Evolutionary conservation across 1,284 basidiomycete genomes (phyloP), one percentile per base, ranked within the genome.

Genomic region (Boletus nobilissimus): DNA sequence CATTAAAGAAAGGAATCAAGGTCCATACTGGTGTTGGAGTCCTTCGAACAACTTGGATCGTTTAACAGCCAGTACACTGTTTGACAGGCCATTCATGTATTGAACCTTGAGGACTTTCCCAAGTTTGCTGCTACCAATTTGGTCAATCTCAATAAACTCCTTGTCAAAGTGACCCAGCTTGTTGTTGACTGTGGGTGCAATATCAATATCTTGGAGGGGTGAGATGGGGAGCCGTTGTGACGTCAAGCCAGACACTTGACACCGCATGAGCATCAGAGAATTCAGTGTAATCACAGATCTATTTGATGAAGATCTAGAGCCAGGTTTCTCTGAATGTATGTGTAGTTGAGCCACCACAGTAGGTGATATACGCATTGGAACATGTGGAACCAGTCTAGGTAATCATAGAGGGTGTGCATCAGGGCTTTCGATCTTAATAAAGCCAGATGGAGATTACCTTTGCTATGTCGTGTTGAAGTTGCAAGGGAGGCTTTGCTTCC

Each of bases 21-120:
- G 4, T n/a, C 11, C 79, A 64, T 86, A 97, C 95, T 97, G 91
- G 88, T 99, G 98, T 85, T 94, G 94, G 60, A 93, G 93, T 54
- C 98, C 98, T 83, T 96, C 94, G 82, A 99, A 98, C 51, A 94
- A 92, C 88, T 98, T 97, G 72, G 96, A 97, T 85, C 95, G 95
- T 91, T 99, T 99, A 82, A 99, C 93, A 5, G 98, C 98, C 85
- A 91, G 98, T 36, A 96, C 88, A 65, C 89, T 88, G 29, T 89
- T 89, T 48, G 87, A 86, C 64, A 74, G 46, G 57, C 88, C 91
- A 77, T 89, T 86, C 85, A 95, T 93, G 81, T 93, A 91, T 79
- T 92, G 91, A 14, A 97, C 98, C 87, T 97, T 98, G 87, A 97
- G 93, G 24, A 97, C 98, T 81, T 95, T 95, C 62, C 97, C 97